These are phyloP conservation scores for Curvularia verruculosa DNA, from an alignment of 2,329 filamentous ascomycete genomes.

Conservation along the genomic window DNA sequence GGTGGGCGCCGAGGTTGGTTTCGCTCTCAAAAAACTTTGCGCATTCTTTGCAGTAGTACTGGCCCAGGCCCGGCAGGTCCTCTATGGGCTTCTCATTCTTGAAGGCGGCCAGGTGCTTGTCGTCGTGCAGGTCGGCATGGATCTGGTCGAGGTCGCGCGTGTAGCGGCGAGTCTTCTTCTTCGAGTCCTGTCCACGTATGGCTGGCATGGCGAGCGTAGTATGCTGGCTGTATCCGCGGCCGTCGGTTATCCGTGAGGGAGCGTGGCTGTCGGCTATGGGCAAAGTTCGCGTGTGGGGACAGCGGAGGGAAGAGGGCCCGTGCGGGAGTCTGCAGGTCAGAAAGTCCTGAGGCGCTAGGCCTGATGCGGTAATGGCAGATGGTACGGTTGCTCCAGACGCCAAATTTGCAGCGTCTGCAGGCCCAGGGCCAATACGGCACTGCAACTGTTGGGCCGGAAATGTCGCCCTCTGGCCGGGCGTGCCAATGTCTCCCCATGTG, in stretches of 20 bases:
- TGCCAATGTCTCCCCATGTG: neutral
- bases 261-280: slow-evolving; percentile 31
- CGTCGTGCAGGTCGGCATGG: slow-evolving; percentile 77
- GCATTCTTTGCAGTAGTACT: slow-evolving; percentile 89
- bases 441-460: slow-evolving; percentile 18
- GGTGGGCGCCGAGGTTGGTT: slow-evolving; percentile 74
- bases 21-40: slow-evolving; percentile 96
- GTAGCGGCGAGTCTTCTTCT: slow-evolving; percentile 56
- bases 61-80: slow-evolving; percentile 85
- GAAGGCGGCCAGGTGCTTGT: slow-evolving; percentile 80
- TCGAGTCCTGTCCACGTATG: slow-evolving; percentile 56
- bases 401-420: slow-evolving; percentile 31
- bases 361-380: slow-evolving; percentile 9
- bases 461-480: slow-evolving; percentile 2
- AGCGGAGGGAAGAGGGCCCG: slow-evolving; percentile 12
- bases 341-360: slow-evolving; percentile 28
- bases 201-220: slow-evolving; percentile 56
- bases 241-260: slow-evolving; percentile 33
- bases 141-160: slow-evolving; percentile 91
- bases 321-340: slow-evolving; percentile 36
- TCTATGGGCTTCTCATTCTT: slow-evolving; percentile 80
- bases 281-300: slow-evolving; percentile 30
- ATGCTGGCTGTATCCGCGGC: slow-evolving; percentile 34
- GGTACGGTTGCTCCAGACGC: slow-evolving; percentile 8
- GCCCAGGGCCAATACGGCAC: slow-evolving; percentile 21